Evolutionary conservation across 805 yeast genomes (phyloP).

Genomic region (Barnettozyma californica): DNA sequence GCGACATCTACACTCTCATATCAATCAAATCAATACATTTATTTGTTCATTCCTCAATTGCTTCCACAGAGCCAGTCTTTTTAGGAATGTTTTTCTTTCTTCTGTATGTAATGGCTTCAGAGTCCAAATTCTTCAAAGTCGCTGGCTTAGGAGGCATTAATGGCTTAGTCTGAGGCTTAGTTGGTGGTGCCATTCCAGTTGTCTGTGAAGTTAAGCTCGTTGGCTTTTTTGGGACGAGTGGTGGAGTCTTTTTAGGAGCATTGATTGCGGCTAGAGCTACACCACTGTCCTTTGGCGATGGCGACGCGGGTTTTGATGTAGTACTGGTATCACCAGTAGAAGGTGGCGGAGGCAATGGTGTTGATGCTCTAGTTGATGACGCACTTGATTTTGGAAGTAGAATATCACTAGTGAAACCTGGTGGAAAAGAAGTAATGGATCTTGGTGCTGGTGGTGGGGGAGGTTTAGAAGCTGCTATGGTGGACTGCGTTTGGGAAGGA

Average conservation of each 20-base stretch:
- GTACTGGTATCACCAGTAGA: constrained; percentile 7
- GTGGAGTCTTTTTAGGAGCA: constrained; percentile 12
- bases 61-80: background rate
- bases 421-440: constrained; percentile 26
- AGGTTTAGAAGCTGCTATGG: constrained; percentile 16
- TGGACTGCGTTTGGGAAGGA: constrained; percentile 1
- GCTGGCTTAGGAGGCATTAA: constrained; percentile 5
- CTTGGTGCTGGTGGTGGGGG: constrained; percentile 30
- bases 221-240: constrained; percentile 18
- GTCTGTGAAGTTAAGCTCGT: background rate
- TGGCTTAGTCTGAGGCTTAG: background rate
- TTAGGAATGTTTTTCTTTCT: constrained; percentile 3
- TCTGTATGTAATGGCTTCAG: constrained; percentile 7
- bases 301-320: constrained; percentile 15
- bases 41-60: background rate
- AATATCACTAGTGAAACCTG: constrained; percentile 31
- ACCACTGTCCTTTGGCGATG: constrained; percentile 2
- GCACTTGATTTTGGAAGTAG: constrained; percentile 30
- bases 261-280: constrained; percentile 1
- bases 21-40: background rate
- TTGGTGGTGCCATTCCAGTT: background rate
- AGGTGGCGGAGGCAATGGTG: constrained; percentile 16
- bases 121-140: constrained; percentile 5
- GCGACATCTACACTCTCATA: background rate
- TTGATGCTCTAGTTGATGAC: constrained; percentile 15